Percentiles rank a stretch among this genome's conserved stretches.
Conservation (phyloP, 345 rosid species). For the Dimocarpus longan region DNA sequence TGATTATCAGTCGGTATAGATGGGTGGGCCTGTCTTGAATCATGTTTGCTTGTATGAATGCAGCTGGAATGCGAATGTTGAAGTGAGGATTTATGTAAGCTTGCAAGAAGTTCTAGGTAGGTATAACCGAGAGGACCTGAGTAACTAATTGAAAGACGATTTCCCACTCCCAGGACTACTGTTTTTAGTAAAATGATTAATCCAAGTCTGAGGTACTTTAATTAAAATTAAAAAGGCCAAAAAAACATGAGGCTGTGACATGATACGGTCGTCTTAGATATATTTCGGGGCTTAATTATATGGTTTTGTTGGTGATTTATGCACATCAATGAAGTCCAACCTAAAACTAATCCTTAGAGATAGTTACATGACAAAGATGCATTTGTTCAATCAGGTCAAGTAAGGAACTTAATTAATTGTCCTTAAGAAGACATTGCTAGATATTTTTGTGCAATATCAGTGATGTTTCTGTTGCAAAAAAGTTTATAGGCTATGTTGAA, state of each 20-base stretch:
- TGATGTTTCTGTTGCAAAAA: neutral
- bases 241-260: neutral
- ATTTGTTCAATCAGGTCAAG: neutral
- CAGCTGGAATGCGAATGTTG: neutral
- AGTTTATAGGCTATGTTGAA: neutral
- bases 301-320: neutral
- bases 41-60: neutral
- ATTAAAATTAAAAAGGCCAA: neutral
- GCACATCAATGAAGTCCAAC: neutral
- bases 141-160: too few relatives aligned
- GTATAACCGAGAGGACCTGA: too few relatives aligned
- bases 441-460: too few relatives aligned
- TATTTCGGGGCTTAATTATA: neutral
- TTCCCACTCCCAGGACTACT: too few relatives aligned
- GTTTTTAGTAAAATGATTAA: neutral
- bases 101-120: neutral
- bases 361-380: neutral
- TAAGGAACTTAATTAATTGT: slow-evolving; percentile 3
- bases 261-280: neutral
- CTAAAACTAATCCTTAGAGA: neutral
- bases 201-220: neutral
- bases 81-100: neutral
- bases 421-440: neutral
- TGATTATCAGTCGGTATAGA: neutral
- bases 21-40: neutral